Base-by-base conservation (phyloP, 345 rosid genomes). In the Camelina sativa region DNA sequence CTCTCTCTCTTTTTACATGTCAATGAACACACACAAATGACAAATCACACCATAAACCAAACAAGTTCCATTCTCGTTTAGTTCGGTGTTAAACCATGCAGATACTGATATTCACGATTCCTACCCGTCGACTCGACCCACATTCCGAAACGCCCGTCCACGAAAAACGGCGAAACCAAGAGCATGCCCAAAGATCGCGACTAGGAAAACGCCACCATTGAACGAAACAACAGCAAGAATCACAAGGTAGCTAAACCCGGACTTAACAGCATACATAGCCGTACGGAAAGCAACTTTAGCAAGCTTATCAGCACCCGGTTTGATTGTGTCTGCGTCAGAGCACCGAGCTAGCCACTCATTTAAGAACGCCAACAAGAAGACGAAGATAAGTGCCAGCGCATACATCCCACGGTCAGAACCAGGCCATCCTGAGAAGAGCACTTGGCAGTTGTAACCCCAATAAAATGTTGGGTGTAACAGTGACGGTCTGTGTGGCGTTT, bases 381-480 rank as follows among this genome's bases (percentile, higher is more conserved):
- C 91, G 11, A 90, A 86, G 34, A 86, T 53, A 73, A 91, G 46
- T 2, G 93, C 91, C 12, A 85, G 23, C 0, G 89, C 91, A 59
- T 93, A 93, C 98, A 86, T 93, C 23, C 80, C 80, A 3, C 80
- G 51, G 74, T 64, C 79, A 10, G 85, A 73, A 52, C 85, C 93
- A 9, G 98, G 98, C 98, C 98, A 93, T 6, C 92, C 87, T 2
- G 77, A 34, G 82, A 93, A 93, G 56, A 87, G 90, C 64, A 93
- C 60, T 72, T 82, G 74, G 5, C 88, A 51, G 44, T 52, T 79
- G 72, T 89, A 85, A 28, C 98, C 89, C 98, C 95, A 92, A 62
- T 34, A 87, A 80, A 93, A 89, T 22, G 83, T 46, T 79, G 52
- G 80, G 69, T 80, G 93, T 71, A 55, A 11, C 65, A 77, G 32